phyloP scores from a whole-genome alignment of 352 stramenopile genomes.

The Phytophthora parvispora region DNA sequence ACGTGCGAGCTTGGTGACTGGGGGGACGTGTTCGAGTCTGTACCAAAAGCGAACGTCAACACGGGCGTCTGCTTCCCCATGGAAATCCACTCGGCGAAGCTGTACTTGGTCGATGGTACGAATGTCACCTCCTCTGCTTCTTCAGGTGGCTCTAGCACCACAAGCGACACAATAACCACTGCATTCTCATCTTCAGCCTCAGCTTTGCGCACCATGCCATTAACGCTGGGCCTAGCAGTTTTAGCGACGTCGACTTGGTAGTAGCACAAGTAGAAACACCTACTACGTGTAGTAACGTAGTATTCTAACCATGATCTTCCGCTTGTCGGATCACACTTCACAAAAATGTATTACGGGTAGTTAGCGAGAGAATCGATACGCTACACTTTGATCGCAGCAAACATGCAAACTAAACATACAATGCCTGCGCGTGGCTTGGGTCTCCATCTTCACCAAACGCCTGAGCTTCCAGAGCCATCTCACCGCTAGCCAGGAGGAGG shows the following conservation, averaged over 20 bases:
- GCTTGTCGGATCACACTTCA: too few species aligned
- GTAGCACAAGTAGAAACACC: neutral
- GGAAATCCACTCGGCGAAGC: neutral
- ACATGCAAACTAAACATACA: neutral
- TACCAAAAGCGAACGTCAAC: constrained; percentile 4
- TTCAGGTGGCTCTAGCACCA: neutral
- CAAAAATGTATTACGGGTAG: neutral
- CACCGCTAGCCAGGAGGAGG: constrained; percentile 13
- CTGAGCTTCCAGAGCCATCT: constrained; percentile 13
- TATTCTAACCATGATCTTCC: too few species aligned
- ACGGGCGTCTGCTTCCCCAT: constrained; percentile 3
- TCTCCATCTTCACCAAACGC: constrained; percentile 18
- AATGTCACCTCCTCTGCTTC: neutral
- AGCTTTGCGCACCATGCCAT: neutral
- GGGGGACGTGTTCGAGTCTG: neutral
- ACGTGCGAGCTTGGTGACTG: constrained; percentile 10
- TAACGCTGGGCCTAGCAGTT: neutral
- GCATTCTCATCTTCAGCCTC: constrained; percentile 1
- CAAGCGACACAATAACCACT: neutral
- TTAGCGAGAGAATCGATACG: neutral
- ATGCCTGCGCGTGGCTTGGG: neutral
- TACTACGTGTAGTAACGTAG: too few species aligned
- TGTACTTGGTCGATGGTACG: constrained; percentile 8
- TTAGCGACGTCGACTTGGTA: neutral
- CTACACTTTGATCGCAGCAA: neutral